phyloP scores from a whole-genome alignment of 2,329 filamentous ascomycete genomes.

The Paraconiothyrium brasiliense region DNA sequence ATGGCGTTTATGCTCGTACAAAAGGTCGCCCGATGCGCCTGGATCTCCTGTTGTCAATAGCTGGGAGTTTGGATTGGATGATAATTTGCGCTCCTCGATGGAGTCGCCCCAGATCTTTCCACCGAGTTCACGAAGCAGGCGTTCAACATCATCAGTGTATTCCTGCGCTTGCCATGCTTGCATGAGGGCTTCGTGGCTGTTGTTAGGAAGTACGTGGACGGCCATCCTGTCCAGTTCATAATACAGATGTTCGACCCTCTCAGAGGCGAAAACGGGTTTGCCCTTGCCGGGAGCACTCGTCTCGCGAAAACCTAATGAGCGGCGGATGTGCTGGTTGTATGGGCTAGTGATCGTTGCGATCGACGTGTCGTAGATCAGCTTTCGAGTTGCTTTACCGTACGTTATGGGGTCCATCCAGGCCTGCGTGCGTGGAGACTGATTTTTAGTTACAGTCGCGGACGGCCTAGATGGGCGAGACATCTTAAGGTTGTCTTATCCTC shows the following conservation, averaged over 20 bases:
- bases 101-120: constrained; percentile 16
- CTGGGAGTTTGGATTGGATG: constrained; percentile 1
- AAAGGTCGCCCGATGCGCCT: constrained; percentile 11
- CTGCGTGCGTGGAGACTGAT: too few relatives aligned
- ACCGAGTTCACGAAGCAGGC: constrained; percentile 1
- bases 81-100: constrained; percentile 2
- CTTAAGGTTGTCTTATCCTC: neutral
- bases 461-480: neutral
- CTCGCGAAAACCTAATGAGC: constrained; percentile 17
- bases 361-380: neutral
- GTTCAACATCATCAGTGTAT: neutral
- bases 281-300: neutral
- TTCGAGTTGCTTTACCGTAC: neutral
- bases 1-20: constrained; percentile 7
- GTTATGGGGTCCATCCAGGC: neutral
- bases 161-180: constrained; percentile 6
- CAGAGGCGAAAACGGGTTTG: constrained; percentile 9
- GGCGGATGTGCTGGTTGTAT: constrained; percentile 6
- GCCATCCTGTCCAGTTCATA: constrained; percentile 7
- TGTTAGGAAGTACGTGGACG: neutral
- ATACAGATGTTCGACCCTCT: neutral
- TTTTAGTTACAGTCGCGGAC: neutral
- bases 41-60: neutral
- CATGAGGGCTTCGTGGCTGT: neutral
- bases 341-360: neutral